Evolutionary conservation across 2,329 filamentous ascomycete species (phyloP).

Genomic region (Ophiostoma piceae): DNA sequence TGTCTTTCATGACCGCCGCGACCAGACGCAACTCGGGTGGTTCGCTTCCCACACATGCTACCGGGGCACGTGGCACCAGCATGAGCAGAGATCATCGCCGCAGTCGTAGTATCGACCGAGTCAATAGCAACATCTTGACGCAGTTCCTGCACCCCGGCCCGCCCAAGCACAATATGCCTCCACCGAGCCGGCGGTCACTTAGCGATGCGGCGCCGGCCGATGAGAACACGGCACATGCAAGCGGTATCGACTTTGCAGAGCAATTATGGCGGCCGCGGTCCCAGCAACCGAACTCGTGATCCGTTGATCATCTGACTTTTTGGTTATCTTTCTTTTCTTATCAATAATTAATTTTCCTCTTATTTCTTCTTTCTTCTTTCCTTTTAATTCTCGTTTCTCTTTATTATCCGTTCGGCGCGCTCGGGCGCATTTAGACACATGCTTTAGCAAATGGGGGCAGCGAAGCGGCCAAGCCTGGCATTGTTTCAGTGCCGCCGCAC

Average conservation of each 20-base stretch:
- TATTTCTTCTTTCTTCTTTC: not conserved
- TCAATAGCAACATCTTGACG: slow-evolving; percentile 41
- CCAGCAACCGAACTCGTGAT: not conserved
- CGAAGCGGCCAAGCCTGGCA: slow-evolving; percentile 3
- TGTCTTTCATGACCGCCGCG: slow-evolving; percentile 30
- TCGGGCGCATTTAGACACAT: slow-evolving; percentile 9
- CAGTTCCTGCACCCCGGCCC: slow-evolving; percentile 48
- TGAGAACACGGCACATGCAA: slow-evolving; percentile 20
- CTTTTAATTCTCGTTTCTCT: too few relatives aligned
- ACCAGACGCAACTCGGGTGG: slow-evolving; percentile 36
- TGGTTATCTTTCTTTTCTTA: not conserved
- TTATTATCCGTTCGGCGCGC: not conserved
- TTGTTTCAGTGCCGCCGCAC: slow-evolving; percentile 1
- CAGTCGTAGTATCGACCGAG: slow-evolving; percentile 39
- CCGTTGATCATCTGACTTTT: not conserved
- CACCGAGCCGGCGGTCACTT: slow-evolving; percentile 18
- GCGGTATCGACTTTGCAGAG: slow-evolving; percentile 21
- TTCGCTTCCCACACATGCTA: slow-evolving; percentile 32
- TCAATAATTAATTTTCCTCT: not conserved
- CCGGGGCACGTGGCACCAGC: slow-evolving; percentile 32
- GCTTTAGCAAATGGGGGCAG: slow-evolving; percentile 3
- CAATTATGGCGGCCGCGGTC: slow-evolving; percentile 4
- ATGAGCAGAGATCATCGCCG: slow-evolving; percentile 33
- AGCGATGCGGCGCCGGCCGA: slow-evolving; percentile 19
- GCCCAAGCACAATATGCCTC: slow-evolving; percentile 16